Evolutionary conservation across 768 basidiomycete genomes (phyloP).

Genomic region (Suillus occidentalis): DNA sequence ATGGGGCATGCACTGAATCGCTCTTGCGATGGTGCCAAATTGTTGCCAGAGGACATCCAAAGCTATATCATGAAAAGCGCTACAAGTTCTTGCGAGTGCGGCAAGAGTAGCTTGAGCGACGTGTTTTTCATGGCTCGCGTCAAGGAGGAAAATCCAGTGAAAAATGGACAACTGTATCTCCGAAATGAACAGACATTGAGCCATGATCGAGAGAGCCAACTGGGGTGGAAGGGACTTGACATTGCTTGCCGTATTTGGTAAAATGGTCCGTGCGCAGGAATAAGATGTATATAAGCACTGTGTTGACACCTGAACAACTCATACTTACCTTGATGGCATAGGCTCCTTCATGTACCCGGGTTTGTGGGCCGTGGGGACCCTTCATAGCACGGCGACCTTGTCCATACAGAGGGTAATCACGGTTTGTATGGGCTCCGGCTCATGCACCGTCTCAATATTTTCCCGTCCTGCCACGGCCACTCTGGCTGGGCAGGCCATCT

Average conservation of each 20-base stretch:
- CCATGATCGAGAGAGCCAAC: conserved; percentile 14
- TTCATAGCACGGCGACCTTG: conserved; percentile 22
- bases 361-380: conserved; percentile 50
- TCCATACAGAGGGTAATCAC: conserved; percentile 35
- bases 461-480: conserved; percentile 43
- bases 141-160: conserved; percentile 11
- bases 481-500: conserved; percentile 37
- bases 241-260: background rate
- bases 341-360: conserved; percentile 49
- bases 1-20: conserved; percentile 27
- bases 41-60: conserved; percentile 26
- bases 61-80: conserved; percentile 20
- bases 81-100: conserved; percentile 27
- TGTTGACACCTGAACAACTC: conserved; percentile 21
- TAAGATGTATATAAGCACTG: conserved; percentile 31
- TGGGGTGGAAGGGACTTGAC: background rate
- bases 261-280: conserved; percentile 27
- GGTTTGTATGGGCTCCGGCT: conserved; percentile 45
- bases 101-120: conserved; percentile 16
- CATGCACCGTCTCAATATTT: conserved; percentile 49
- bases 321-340: conserved; percentile 64
- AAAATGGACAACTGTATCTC: conserved; percentile 29
- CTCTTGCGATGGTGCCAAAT: conserved; percentile 21
- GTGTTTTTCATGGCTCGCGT: background rate
- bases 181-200: conserved; percentile 26